Conservation (phyloP, 78 protist species). For the Bodo saltans region DNA sequence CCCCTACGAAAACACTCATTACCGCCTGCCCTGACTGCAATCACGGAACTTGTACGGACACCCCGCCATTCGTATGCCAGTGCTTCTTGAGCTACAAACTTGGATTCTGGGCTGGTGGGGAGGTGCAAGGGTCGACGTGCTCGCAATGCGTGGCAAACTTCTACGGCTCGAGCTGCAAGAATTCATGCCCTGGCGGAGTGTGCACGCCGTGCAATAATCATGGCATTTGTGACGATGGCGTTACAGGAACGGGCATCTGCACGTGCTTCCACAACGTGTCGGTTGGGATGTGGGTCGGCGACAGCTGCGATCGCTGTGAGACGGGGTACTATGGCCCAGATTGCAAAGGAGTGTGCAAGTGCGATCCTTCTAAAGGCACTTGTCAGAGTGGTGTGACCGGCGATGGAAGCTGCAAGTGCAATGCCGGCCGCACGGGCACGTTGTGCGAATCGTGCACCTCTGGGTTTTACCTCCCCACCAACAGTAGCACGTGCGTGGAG, state of each 20-base stretch:
- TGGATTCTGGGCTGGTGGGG: neutral
- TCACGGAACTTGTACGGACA: neutral
- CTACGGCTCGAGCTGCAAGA: neutral
- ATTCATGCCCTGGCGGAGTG: conserved; percentile 9
- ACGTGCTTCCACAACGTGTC: neutral
- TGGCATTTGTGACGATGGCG: neutral
- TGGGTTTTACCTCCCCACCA: too few species aligned
- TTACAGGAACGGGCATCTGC: conserved; percentile 26
- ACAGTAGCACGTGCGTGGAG: too few species aligned
- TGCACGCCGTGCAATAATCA: neutral
- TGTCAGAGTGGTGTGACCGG: neutral
- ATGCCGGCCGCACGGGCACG: too few species aligned
- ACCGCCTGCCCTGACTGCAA: neutral
- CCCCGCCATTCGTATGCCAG: neutral
- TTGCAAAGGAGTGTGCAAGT: neutral
- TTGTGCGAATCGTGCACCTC: too few species aligned
- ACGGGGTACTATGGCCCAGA: neutral
- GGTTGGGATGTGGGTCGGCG: neutral
- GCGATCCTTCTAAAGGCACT: neutral
- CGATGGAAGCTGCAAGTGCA: neutral
- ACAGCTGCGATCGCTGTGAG: neutral
- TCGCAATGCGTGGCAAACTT: neutral
- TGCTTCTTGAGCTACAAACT: neutral
- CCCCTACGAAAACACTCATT: neutral
- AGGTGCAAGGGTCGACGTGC: neutral